A percentile compares a stretch with the other conserved stretches of the same genome.
phyloP scores from a whole-genome alignment of 1,284 basidiomycete species.

The Melampsora americana region DNA sequence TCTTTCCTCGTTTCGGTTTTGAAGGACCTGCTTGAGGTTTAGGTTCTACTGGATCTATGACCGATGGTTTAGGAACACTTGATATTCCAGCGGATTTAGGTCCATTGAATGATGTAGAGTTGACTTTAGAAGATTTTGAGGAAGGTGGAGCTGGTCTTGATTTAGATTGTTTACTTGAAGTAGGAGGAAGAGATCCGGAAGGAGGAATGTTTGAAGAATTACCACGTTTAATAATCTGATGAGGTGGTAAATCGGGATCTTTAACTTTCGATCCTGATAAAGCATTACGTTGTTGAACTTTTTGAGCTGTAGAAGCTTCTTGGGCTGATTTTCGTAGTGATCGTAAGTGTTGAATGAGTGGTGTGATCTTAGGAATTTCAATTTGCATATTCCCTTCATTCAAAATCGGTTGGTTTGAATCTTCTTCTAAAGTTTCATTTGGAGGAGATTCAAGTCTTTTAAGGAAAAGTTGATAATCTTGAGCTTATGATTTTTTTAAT shows the following conservation, averaged over 20 bases:
- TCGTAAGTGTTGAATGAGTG: slow-evolving; percentile 77
- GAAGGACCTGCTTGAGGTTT: neutral
- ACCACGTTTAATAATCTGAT: slow-evolving; percentile 27
- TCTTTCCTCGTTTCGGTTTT: neutral
- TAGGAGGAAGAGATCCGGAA: neutral
- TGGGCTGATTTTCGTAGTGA: slow-evolving; percentile 54
- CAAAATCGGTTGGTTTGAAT: slow-evolving; percentile 50
- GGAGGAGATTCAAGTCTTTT: slow-evolving; percentile 58
- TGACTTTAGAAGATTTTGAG: slow-evolving; percentile 4
- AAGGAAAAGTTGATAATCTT: slow-evolving; percentile 76
- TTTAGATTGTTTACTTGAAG: neutral
- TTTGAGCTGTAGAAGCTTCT: slow-evolving; percentile 14
- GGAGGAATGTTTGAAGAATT: neutral
- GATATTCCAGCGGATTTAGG: neutral
- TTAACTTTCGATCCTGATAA: neutral
- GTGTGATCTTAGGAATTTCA: slow-evolving; percentile 71
- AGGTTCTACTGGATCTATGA: neutral
- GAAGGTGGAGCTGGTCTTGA: neutral
- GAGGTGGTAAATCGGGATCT: neutral
- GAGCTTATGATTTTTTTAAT: slow-evolving; percentile 59
- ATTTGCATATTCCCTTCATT: slow-evolving; percentile 63
- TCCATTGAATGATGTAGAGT: neutral
- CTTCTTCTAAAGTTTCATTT: neutral
- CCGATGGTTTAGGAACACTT: neutral
- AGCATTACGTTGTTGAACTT: slow-evolving; percentile 6